Base-by-base conservation (phyloP, 306 rosid species). In the Vicia sativa region DNA sequence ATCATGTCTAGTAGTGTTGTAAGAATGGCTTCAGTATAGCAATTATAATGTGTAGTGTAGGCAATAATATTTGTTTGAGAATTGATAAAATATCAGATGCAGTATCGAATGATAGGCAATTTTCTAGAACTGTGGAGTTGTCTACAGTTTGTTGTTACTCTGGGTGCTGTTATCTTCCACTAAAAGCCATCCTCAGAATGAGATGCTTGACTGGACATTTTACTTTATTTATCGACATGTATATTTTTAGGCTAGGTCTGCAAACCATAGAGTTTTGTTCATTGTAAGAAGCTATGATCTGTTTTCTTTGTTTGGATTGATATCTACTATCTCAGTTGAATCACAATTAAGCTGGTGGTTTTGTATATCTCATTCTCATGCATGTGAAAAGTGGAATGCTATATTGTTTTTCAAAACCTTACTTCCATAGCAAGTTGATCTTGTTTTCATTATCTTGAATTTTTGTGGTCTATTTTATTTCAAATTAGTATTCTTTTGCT, bases 271-370 rank as follows among this genome's bases (percentile, higher is more conserved):
- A 35, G 52, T 48, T 68, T 72, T 62, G 21, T 42, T 28, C 46
- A 72, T 28, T 31, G 34, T 71, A 67, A 39, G 42, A 76, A 37
- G 11, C 56, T 28, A 14, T 18, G n/a, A 4, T 48, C 23, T 64
- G 26, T 35, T 21, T 66, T 35, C 14, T 76, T 18, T 53, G 31
- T 66, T 45, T 42, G 9, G 43, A 25, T 54, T 61, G 43, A 21
- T 72, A 68, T 62, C 28, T 61, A 15, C 4, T 15, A 59, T 35
- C 12, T 67, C 13, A 43, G 19, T 50, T 55, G 48, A 55, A 62
- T 54, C 7, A 55, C n/a, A 62, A 29, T 76, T 76, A 11, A 26
- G 29, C 5, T 61, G 56, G 45, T 66, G 71, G 34, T 75, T 64
- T 63, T 64, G 28, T 67, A 37, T 55, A 63, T 68, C 48, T 9